Base-by-base conservation (phyloP, 2,329 filamentous ascomycete genomes). In the Alternaria atra region DNA sequence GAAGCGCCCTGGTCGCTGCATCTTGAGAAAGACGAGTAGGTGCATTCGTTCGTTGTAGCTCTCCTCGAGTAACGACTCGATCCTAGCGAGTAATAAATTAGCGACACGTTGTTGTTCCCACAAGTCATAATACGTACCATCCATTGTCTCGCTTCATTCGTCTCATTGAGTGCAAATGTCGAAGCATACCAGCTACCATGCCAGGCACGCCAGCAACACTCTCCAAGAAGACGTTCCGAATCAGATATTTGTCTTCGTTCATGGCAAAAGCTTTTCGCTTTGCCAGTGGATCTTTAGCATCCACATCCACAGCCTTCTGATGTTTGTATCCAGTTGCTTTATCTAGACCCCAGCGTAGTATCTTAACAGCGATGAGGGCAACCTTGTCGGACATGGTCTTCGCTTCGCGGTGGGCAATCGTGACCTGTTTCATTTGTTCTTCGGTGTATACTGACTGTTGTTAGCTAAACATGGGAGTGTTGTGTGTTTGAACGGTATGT, bases 21-120 rank as follows among this genome's bases (percentile, higher is more conserved):
- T 91, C 80, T 96, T 97, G 79, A 99, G 89, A 80, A 98, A 97
- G 0, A 92, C 95, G 30, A 97, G 82, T 1, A 97, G 87, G 73
- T 97, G 93, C 93, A 98, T 97, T 27, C 94, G 86, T 79, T 97
- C 93, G 77, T 97, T 97, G 81, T 92, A 96, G 65, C 90, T 91
- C 81, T 97, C 93, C 78, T 96, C 93, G 1, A 97, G 86, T 8
- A 97, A 84, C 0, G 92, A 94, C 80, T 97, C 93, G 76, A 99
- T 98, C 92, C 91, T 86, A 54, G 20, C 2, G 25, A n/a, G 34
- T 7, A 7, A 5, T 30, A 15, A 17, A 17, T 70, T 39, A 68
- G 68, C 63, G 60, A 10, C 29, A 6, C 13, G 6, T 37, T 23
- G 12, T 23, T 12, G 15, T 39, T 15, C 13, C 9, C 46, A 23